Conservation (phyloP, 1,139 yeast species). For the Maudiozyma humilis region DNA sequence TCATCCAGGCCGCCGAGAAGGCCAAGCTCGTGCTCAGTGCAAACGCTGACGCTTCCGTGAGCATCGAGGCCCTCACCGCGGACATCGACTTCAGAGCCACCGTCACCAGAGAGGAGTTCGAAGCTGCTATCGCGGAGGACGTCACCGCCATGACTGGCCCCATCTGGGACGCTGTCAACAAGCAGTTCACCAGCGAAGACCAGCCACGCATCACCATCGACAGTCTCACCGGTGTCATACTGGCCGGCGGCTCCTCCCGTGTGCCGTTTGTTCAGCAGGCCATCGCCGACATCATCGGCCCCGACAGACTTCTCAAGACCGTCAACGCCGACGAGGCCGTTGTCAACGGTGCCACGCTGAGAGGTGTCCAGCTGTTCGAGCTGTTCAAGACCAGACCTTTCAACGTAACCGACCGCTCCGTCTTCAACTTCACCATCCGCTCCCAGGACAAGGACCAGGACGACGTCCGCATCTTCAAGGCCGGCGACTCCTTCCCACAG, state of each 20-base stretch:
- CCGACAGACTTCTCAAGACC: constrained; percentile 63
- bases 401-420: constrained; percentile 50
- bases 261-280: constrained; percentile 76
- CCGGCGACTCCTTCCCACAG: constrained; percentile 34
- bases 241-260: constrained; percentile 89
- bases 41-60: constrained; percentile 63
- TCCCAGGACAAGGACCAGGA: constrained; percentile 11
- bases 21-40: constrained; percentile 83
- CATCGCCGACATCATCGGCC: constrained; percentile 47
- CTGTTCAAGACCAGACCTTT: constrained; percentile 53
- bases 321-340: constrained; percentile 96
- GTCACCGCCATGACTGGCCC: constrained; percentile 46
- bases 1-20: constrained; percentile 78
- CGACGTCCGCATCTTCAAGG: constrained; percentile 34
- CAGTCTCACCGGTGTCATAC: constrained; percentile 58
- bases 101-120: constrained; percentile 73
- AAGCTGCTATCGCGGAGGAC: constrained; percentile 40
- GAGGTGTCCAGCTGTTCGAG: constrained; percentile 61
- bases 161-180: constrained; percentile 43
- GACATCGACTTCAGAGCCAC: constrained; percentile 64
- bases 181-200: constrained; percentile 24
- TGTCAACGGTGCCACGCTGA: constrained; percentile 77
- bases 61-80: constrained; percentile 60
- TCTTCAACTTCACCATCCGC: constrained; percentile 36
- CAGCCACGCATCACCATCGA: constrained; percentile 20